These are phyloP conservation scores for Nicotiana noctiflora DNA, from an alignment of 257 asterid genomes.

Conservation along the genomic window DNA sequence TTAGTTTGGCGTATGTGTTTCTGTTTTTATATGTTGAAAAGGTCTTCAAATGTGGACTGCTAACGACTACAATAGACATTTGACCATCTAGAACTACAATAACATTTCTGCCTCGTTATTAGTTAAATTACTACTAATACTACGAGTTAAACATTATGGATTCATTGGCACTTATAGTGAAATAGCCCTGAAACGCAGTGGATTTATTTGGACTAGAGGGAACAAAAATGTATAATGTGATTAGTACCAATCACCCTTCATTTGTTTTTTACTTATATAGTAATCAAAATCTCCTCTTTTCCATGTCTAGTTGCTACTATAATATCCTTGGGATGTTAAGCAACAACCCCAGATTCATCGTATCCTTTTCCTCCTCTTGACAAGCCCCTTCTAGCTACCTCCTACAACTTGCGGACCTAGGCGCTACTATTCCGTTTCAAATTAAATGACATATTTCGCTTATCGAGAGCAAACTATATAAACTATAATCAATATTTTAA, in stretches of 20 bases:
- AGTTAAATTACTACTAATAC: background rate
- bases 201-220: background rate
- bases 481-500: too few relatives aligned
- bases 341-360: constrained; percentile 3
- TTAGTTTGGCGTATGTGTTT: background rate
- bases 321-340: background rate
- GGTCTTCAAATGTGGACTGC: background rate
- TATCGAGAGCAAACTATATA: too few relatives aligned
- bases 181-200: background rate
- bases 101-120: background rate
- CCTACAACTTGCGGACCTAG: background rate
- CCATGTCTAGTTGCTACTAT: background rate
- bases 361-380: background rate
- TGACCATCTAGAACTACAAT: constrained; percentile 1
- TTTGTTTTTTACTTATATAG: background rate
- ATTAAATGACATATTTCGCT: too few relatives aligned
- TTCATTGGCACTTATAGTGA: background rate
- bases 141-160: background rate
- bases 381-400: background rate
- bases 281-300: background rate
- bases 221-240: background rate
- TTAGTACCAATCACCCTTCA: background rate
- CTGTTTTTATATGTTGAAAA: background rate
- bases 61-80: background rate
- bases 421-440: too few relatives aligned